Conservation (phyloP, 2,329 filamentous ascomycete genomes). For the Epichloe uncinata region DNA sequence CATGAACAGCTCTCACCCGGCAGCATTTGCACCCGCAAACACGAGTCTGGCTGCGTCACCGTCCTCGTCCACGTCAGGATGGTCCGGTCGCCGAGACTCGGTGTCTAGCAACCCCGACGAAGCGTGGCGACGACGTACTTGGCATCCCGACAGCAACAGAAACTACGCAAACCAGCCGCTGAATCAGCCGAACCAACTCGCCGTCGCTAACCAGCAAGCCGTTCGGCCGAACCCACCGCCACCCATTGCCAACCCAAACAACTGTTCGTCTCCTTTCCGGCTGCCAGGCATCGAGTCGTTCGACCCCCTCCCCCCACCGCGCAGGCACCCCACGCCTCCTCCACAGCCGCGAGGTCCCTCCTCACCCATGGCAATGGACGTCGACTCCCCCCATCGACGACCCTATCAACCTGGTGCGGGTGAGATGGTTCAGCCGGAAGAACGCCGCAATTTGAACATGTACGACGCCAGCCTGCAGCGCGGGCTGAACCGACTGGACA, state of each 20-base stretch:
- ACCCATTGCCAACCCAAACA: conserved; percentile 32
- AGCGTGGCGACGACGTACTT: conserved; percentile 72
- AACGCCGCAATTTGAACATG: conserved; percentile 37
- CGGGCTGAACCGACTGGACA: conserved; percentile 53
- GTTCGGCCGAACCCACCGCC: conserved; percentile 41
- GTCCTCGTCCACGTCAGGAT: conserved; percentile 47
- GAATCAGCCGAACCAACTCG: conserved; percentile 56
- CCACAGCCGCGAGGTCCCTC: conserved; percentile 45
- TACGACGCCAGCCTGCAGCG: conserved; percentile 56
- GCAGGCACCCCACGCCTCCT: conserved; percentile 43
- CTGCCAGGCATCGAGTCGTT: conserved; percentile 90
- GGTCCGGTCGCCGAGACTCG: conserved; percentile 50
- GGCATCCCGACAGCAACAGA: conserved; percentile 71
- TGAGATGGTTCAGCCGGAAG: conserved; percentile 25
- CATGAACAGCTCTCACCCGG: conserved; percentile 39
- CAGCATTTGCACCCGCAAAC: conserved; percentile 41
- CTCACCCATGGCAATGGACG: conserved; percentile 69
- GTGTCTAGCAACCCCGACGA: conserved; percentile 51
- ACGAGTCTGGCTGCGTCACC: conserved; percentile 52
- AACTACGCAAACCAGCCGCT: conserved; percentile 41
- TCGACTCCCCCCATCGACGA: conserved; percentile 24
- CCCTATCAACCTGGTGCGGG: conserved; percentile 14
- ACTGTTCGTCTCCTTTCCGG: conserved; percentile 47
- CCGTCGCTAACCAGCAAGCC: conserved; percentile 54
- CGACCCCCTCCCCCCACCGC: conserved; percentile 55